Conservation (phyloP, 345 rosid species). For the Lagerstroemia speciosa region DNA sequence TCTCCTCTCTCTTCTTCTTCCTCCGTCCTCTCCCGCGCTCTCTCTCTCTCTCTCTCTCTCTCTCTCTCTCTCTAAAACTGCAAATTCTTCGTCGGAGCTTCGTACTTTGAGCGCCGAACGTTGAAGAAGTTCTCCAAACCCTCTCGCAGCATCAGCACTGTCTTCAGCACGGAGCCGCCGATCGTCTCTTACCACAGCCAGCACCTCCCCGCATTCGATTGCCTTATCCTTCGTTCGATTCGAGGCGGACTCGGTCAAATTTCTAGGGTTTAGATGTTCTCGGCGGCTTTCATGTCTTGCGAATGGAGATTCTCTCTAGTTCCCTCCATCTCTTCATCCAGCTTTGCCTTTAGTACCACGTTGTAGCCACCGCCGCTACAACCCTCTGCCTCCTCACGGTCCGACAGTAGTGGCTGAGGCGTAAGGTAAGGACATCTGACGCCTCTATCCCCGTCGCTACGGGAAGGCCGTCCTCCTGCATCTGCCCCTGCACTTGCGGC, state of each 20-base stretch:
- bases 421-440: constrained; percentile 10
- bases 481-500: constrained; percentile 27
- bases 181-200: not conserved
- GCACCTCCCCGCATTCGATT: not conserved
- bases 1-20: not conserved
- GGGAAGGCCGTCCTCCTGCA: constrained; percentile 8
- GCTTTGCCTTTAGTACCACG: not conserved
- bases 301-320: constrained; percentile 47
- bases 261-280: constrained; percentile 37
- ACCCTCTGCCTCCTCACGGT: constrained; percentile 32
- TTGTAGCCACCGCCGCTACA: constrained; percentile 43
- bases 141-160: not conserved
- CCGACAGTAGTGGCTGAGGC: constrained; percentile 32
- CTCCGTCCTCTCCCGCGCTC: not conserved
- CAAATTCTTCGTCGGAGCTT: not conserved
- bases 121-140: not conserved
- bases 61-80: not conserved
- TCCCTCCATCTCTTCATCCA: constrained; percentile 16
- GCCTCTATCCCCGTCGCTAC: constrained; percentile 7
- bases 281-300: constrained; percentile 45
- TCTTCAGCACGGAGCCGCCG: not conserved
- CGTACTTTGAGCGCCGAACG: not conserved
- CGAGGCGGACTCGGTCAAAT: constrained; percentile 2
- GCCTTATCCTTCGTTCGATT: not conserved
- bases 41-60: not conserved